Percentiles rank a stretch among this genome's conserved stretches.
Conservation (phyloP, 768 basidiomycete genomes). For the Boletus subcaerulescens region DNA sequence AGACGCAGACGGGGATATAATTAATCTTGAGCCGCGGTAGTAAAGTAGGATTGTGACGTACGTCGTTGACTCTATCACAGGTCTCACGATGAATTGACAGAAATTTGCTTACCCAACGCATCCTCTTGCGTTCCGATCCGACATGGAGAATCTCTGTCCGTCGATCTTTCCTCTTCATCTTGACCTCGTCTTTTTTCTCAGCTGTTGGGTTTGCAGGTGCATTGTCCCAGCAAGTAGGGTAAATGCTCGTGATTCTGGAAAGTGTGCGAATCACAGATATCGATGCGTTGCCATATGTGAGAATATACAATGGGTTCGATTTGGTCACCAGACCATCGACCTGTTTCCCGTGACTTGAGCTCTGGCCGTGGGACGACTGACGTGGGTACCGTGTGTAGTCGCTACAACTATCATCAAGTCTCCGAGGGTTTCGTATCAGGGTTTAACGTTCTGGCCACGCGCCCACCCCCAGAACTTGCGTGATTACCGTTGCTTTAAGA, state of each 20-base stretch:
- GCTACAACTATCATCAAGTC: neutral
- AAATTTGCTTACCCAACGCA: neutral
- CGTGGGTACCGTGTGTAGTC: neutral
- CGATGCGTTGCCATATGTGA: neutral
- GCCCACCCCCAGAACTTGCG: no score
- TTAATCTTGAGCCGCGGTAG: constrained; percentile 11
- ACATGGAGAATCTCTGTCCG: no score
- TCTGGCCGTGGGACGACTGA: neutral
- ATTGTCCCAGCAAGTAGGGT: no score
- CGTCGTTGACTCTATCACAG: neutral
- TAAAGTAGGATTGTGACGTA: constrained; percentile 17
- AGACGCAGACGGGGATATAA: constrained; percentile 22
- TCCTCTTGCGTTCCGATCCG: no score
- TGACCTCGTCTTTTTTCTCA: neutral
- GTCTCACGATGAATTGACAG: neutral
- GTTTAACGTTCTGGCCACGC: neutral
- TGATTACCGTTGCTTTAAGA: constrained; percentile 18
- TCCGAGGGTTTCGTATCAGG: neutral
- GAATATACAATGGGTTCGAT: no score
- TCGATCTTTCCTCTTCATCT: neutral
- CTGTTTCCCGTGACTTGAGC: neutral
- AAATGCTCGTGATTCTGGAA: no score
- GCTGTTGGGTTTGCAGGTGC: neutral
- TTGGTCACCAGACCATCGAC: no score
- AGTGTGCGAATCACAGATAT: no score